A percentile compares a stretch with the other conserved stretches of the same genome.
Conservation (phyloP, 345 rosid species). For the Gossypium stocksii region DNA sequence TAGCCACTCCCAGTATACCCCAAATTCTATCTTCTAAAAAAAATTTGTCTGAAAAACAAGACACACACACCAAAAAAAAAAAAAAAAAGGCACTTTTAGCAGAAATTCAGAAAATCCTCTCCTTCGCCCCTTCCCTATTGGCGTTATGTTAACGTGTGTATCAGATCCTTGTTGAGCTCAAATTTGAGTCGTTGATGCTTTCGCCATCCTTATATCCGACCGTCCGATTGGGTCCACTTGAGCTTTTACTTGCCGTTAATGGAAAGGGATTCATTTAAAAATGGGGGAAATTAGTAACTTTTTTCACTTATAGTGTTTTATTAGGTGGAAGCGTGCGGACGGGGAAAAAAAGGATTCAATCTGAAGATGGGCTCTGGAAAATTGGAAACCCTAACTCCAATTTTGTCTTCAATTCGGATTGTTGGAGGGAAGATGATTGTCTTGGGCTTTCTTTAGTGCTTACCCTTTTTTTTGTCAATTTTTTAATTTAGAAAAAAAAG, state of each 20-base stretch:
- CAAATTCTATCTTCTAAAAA: neutral
- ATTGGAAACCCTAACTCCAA: constrained; percentile 15
- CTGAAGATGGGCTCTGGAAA: constrained; percentile 13
- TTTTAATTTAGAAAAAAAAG: constrained; percentile 15
- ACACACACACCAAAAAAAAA: neutral
- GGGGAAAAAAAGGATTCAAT: constrained; percentile 8
- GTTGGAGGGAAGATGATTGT: constrained; percentile 16
- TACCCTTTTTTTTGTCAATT: neutral
- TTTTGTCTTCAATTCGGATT: constrained; percentile 13
- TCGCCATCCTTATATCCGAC: neutral
- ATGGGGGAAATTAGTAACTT: neutral
- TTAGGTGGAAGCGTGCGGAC: constrained; percentile 17
- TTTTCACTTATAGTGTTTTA: neutral
- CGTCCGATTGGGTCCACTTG: constrained; percentile 12
- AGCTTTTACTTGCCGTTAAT: constrained; percentile 18
- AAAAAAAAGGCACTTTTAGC: neutral
- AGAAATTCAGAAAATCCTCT: neutral
- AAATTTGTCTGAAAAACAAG: neutral
- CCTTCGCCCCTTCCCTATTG: neutral
- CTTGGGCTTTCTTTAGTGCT: constrained; percentile 41
- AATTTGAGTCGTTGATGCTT: constrained; percentile 13
- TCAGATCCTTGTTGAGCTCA: constrained; percentile 23
- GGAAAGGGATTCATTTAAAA: neutral
- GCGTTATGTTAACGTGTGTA: constrained; percentile 14
- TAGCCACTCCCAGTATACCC: neutral